Base-by-base conservation (phyloP, 805 yeast species). In the Hanseniaspora opuntiae region DNA sequence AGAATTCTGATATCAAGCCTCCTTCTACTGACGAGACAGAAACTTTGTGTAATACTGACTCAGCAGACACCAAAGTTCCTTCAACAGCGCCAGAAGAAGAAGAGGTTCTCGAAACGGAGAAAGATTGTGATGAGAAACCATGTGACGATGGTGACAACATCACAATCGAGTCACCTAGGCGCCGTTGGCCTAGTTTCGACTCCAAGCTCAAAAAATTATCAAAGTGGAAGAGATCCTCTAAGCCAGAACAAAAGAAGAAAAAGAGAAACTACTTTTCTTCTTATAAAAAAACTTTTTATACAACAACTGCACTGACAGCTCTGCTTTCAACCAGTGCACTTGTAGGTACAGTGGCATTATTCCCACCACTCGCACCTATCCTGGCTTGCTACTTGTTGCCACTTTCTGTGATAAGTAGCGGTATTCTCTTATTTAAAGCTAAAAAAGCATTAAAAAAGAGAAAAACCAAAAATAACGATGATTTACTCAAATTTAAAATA, bases 341-440 rank as follows among this genome's bases (percentile, higher is more conserved):
- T 22, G 41, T 30, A 11, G 22, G 38, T 7, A 37, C 48, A 5
- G 45, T 41, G 17, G 14, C 48, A 7, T 24, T 37, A 11, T 44
- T 36, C 30, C 44, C 48, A 1, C 48, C 45, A 3, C 30, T 51
- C 10, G 16, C 44, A 25, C 54, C 54, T 11, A 28, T 25, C 7
- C 19, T 42, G 12, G 14, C 45, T 14, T 28, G 39, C 4, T 36
- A 36, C 37, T 30, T 51, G 16, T 25, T 51, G 9, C 54, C 54
- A 3, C 17, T 44, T 8, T 36, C 48, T 3, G 20, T 44, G 6
- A 38, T 25, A 5, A 25, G 38, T 10, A 24, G 19, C 11, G 54
- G 54, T 3, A 44, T 51, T 9, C 20, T 20, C 11, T 12, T 51
- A 12, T 51, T 51, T 25, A 51, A 51, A 51, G 35, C 39, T 19